Evolutionary conservation across 2,329 filamentous ascomycete genomes (phyloP), one percentile per base, ranked within the genome.

Genomic region (Monilinia fructicola): DNA sequence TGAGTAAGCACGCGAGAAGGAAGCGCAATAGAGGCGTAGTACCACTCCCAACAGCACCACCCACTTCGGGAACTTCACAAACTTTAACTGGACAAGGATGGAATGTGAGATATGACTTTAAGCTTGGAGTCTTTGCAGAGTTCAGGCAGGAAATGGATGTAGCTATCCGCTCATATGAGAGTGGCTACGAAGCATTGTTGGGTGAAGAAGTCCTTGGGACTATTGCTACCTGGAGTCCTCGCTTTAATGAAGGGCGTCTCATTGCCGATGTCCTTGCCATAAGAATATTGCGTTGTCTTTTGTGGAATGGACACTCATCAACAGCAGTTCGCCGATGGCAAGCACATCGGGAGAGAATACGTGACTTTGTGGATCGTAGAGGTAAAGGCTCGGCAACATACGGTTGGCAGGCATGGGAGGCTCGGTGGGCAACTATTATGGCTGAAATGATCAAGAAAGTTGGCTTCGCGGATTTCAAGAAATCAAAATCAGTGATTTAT

Each of bases 21-120:
- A 98, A 98, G 81, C 90, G 91, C 71, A 90, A 90, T 56, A 86
- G 93, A 67, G 90, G 91, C 10, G 83, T 87, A 23, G 87, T 90
- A 18, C 93, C 93, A 14, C 88, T 90, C 58, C 92, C 93, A 3
- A 94, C 92, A 9, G 84, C 92, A 42, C 91, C 93, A 5, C 92
- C 92, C 1, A 94, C 91, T 0, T 88, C 85, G 26, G 92, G 91
- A 38, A 96, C 92, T 1, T 96, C 93, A 1, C 91, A 95, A 74
- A 92, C 90, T 0, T 79, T 97, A n/a, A 91, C 93, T 1, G 81
- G 89, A 12, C 88, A 92, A 53, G 93, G 92, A 4, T 99, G 94
- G 95, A 93, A 92, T 74, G 89, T 96, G 64, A 89, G 94, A 21
- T 97, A 97, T 78, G 94, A 99, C 74, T 93, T 96, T 80, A 99